These are phyloP conservation scores for Heliamphora exappendiculata DNA, from an alignment of 148 eudicot genomes.

Conservation along the genomic window DNA sequence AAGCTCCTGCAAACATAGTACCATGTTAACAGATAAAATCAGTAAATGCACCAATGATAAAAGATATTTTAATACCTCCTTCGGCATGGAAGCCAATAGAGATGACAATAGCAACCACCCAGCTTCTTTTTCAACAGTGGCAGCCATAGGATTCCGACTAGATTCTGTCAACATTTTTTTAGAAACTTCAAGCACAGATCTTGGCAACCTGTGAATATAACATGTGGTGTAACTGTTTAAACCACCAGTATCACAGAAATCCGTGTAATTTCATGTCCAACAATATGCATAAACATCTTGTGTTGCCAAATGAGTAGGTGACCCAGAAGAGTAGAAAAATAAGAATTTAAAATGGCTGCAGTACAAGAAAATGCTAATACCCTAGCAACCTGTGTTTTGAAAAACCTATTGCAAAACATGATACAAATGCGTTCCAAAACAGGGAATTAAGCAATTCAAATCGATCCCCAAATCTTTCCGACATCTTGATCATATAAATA, in stretches of 20 bases:
- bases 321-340: background rate
- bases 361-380: too few relatives aligned
- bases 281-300: constrained; percentile 3
- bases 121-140: constrained; percentile 74
- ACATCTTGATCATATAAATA: too few relatives aligned
- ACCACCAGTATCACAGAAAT: constrained; percentile 1
- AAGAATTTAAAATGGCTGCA: background rate
- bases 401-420: too few relatives aligned
- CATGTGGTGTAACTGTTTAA: constrained; percentile 9
- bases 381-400: too few relatives aligned
- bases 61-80: constrained; percentile 47
- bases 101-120: constrained; percentile 92
- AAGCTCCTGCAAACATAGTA: constrained; percentile 63
- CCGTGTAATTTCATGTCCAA: background rate
- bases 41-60: background rate
- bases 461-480: too few relatives aligned
- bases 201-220: constrained; percentile 62
- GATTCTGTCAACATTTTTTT: constrained; percentile 73
- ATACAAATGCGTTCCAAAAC: too few relatives aligned
- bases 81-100: constrained; percentile 79
- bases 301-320: background rate
- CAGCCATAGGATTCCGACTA: constrained; percentile 63
- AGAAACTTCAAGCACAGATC: constrained; percentile 82
- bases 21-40: constrained; percentile 14
- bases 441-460: too few relatives aligned